A percentile compares a stretch with the other conserved stretches of the same genome.
phyloP scores from a whole-genome alignment of 2,329 filamentous ascomycete species.

The Bretziella fagacearum region DNA sequence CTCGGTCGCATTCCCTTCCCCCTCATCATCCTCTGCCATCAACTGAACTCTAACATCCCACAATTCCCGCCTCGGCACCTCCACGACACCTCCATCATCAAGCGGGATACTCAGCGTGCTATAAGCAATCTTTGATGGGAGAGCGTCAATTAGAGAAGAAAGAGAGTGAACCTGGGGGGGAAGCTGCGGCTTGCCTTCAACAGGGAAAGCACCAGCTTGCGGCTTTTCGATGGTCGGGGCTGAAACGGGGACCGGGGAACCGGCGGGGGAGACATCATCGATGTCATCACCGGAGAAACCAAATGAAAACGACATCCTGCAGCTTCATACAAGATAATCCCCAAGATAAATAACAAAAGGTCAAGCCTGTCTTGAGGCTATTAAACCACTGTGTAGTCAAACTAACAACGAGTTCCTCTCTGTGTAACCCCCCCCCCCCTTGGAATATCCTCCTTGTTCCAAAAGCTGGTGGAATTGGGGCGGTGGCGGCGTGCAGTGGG shows the following conservation, averaged over 20 bases:
- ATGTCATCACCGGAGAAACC: constrained; percentile 48
- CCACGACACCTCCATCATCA: constrained; percentile 19
- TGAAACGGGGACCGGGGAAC: constrained; percentile 17
- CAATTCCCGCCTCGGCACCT: constrained; percentile 58
- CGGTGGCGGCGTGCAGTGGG: no score
- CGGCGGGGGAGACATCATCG: constrained; percentile 28
- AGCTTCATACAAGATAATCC: no score
- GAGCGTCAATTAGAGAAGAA: constrained; percentile 31
- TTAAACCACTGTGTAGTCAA: no score
- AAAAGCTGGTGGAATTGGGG: no score
- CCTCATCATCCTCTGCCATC: constrained; percentile 49
- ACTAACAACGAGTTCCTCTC: no score
- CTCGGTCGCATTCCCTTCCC: constrained; percentile 17
- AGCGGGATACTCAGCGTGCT: constrained; percentile 42
- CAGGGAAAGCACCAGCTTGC: constrained; percentile 37
- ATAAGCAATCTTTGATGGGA: constrained; percentile 63
- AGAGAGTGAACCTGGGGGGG: constrained; percentile 36
- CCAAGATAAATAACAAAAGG: no score
- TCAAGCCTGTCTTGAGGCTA: no score
- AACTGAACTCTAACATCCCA: constrained; percentile 70
- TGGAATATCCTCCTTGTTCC: no score
- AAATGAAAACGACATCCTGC: constrained; percentile 39
- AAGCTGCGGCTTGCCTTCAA: constrained; percentile 43
- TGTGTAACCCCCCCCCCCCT: no score
- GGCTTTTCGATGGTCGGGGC: constrained; percentile 17